These are phyloP conservation scores for Exserohilum rostratum DNA, from an alignment of 2,329 filamentous ascomycete genomes.

Conservation along the genomic window DNA sequence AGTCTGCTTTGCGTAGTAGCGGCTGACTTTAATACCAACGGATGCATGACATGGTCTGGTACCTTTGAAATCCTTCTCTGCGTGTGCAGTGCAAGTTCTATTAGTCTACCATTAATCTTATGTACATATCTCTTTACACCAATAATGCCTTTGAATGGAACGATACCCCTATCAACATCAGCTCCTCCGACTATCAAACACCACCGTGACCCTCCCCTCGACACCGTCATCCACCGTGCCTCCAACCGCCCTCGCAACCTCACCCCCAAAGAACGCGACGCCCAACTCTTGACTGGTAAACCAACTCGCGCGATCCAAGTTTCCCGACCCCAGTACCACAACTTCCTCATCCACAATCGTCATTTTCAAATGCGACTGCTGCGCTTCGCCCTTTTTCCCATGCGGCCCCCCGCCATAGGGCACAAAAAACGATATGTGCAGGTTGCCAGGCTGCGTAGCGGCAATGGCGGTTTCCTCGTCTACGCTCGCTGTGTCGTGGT, in stretches of 20 bases:
- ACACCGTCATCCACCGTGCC: constrained; percentile 31
- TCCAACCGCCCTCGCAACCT: constrained; percentile 46
- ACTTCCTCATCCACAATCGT: constrained; percentile 73
- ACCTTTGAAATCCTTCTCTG: no score
- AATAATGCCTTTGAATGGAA: no score
- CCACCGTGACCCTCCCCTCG: constrained; percentile 28
- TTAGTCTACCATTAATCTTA: no score
- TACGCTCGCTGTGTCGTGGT: constrained; percentile 1
- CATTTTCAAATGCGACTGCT: constrained; percentile 79
- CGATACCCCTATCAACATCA: no score
- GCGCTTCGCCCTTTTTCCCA: constrained; percentile 60
- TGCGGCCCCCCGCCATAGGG: constrained; percentile 33
- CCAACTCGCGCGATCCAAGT: constrained; percentile 85
- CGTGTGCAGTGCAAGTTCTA: no score
- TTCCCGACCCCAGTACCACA: constrained; percentile 76
- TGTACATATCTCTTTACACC: no score
- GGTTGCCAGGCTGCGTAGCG: constrained; percentile 49
- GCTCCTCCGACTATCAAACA: constrained; percentile 25
- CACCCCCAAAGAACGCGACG: constrained; percentile 59
- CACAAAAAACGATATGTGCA: constrained; percentile 67
- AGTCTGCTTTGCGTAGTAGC: no score
- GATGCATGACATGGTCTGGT: no score
- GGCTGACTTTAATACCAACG: no score
- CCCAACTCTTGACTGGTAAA: constrained; percentile 86
- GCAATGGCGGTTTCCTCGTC: constrained; percentile 42